Evolutionary conservation across 2,329 filamentous ascomycete species (phyloP).

Genomic region (Penicillium sp.): DNA sequence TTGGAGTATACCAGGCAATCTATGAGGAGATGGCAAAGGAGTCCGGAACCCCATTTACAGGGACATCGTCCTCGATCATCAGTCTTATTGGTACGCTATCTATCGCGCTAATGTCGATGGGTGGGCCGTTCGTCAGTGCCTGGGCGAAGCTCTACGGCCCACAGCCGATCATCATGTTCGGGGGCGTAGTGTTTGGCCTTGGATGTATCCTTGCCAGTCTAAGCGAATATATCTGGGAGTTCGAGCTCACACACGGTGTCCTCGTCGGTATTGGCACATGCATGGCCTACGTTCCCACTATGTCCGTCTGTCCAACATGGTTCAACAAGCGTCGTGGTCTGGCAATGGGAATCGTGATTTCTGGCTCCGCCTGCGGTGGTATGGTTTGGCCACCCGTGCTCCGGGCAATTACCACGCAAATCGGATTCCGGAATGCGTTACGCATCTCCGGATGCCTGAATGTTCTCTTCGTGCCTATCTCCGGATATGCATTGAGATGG

Average conservation of each 20-base stretch:
- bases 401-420: conserved; percentile 28
- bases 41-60: conserved; percentile 33
- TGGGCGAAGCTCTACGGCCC: conserved; percentile 39
- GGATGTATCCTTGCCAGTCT: conserved; percentile 38
- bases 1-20: conserved; percentile 44
- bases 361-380: conserved; percentile 43
- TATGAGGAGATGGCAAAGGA: conserved; percentile 37
- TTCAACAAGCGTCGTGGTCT: conserved; percentile 39
- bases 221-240: conserved; percentile 35
- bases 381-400: conserved; percentile 40
- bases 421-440: conserved; percentile 42
- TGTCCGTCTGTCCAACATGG: conserved; percentile 42
- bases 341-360: conserved; percentile 42
- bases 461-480: conserved; percentile 27
- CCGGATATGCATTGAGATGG: conserved; percentile 30
- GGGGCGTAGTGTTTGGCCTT: conserved; percentile 36
- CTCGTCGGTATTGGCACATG: conserved; percentile 41
- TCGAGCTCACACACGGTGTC: conserved; percentile 37
- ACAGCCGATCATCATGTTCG: conserved; percentile 31
- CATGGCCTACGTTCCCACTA: conserved; percentile 40
- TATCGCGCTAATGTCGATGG: conserved; percentile 40
- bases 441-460: conserved; percentile 34
- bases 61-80: conserved; percentile 36
- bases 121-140: conserved; percentile 35
- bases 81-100: conserved; percentile 41